A percentile compares a stretch with the other conserved stretches of the same genome.
These are phyloP conservation scores for Suillus luteus DNA, from an alignment of 768 basidiomycete species.

Conservation along the genomic window DNA sequence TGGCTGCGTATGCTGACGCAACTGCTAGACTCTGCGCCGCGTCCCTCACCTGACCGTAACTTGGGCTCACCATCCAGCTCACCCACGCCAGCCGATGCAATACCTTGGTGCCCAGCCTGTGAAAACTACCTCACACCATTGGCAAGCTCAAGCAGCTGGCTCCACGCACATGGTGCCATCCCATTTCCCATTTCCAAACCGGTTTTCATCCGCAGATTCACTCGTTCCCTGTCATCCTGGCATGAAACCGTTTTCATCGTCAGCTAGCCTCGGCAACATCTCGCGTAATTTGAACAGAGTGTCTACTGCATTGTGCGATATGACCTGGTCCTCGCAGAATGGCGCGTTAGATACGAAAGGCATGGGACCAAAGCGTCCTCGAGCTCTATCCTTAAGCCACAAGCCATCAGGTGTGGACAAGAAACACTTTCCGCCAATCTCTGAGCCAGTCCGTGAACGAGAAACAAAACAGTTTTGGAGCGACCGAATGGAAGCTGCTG, in stretches of 20 bases:
- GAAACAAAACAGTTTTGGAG: conserved; percentile 31
- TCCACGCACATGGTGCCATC: conserved; percentile 16
- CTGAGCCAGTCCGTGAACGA: conserved; percentile 27
- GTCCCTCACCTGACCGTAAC: conserved; percentile 74
- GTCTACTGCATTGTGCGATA: conserved; percentile 4
- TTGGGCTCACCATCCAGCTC: conserved; percentile 70
- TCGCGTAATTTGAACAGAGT: background rate
- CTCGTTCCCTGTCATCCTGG: conserved; percentile 5
- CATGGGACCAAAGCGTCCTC: conserved; percentile 22
- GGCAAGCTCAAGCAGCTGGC: conserved; percentile 20
- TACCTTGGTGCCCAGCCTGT: conserved; percentile 18
- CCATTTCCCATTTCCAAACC: conserved; percentile 21
- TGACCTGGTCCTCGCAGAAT: conserved; percentile 7
- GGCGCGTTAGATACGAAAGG: conserved; percentile 4
- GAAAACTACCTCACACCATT: conserved; percentile 16
- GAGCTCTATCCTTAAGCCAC: conserved; percentile 33
- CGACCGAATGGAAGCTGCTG: conserved; percentile 16
- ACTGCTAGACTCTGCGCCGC: conserved; percentile 60
- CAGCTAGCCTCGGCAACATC: conserved; percentile 12
- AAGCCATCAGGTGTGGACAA: conserved; percentile 23
- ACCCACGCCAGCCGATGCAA: conserved; percentile 19
- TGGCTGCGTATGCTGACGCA: conserved; percentile 9
- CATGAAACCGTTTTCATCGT: background rate
- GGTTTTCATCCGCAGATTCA: conserved; percentile 18
- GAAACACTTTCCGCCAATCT: conserved; percentile 40